Conservation (phyloP, 148 eudicot species). For the Persicaria tinctoria region DNA sequence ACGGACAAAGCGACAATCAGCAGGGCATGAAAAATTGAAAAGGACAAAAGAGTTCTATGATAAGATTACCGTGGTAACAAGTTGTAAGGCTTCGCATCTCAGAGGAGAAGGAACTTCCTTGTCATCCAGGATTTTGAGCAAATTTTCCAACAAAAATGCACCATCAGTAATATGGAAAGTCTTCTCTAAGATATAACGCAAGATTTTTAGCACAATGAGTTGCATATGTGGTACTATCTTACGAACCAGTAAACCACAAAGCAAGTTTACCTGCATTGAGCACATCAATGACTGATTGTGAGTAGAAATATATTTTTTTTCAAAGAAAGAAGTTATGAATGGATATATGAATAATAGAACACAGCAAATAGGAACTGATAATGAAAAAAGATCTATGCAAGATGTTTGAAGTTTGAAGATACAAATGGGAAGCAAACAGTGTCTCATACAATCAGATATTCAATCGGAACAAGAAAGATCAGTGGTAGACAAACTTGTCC, state of each 20-base stretch:
- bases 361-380: background rate
- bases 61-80: conserved; percentile 46
- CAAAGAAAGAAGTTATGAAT: conserved; percentile 10
- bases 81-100: conserved; percentile 45
- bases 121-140: conserved; percentile 42
- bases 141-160: conserved; percentile 23
- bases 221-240: conserved; percentile 40
- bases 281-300: background rate
- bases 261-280: conserved; percentile 45
- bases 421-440: background rate
- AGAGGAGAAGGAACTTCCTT: conserved; percentile 36
- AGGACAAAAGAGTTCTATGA: background rate
- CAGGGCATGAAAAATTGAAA: background rate
- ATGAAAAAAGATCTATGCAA: background rate
- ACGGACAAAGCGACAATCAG: conserved; percentile 9
- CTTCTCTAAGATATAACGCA: conserved; percentile 30
- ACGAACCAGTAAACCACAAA: conserved; percentile 37
- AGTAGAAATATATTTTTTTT: background rate
- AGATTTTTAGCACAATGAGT: conserved; percentile 51
- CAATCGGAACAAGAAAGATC: background rate
- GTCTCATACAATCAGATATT: background rate
- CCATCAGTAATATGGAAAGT: conserved; percentile 31
- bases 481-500: background rate
- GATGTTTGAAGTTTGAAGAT: background rate
- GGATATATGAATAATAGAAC: background rate